phyloP scores from a whole-genome alignment of 139 green algal species.

The Nannochloris sp. region DNA sequence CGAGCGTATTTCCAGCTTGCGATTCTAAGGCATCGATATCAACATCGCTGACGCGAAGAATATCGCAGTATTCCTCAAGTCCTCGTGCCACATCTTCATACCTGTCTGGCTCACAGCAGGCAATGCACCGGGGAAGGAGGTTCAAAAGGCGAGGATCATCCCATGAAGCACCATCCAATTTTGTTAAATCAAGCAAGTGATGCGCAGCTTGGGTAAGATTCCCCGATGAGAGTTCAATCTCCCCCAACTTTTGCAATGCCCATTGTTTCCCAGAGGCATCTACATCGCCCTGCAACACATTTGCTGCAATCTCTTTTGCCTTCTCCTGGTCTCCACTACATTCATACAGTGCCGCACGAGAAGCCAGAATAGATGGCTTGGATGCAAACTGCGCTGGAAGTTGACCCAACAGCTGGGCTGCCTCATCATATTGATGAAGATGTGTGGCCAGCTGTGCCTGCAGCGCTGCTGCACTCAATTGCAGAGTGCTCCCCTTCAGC shows the following conservation, averaged over 20 bases:
- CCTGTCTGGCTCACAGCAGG: slow-evolving; percentile 13
- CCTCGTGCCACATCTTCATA: slow-evolving; percentile 3
- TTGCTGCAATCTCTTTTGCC: slow-evolving; percentile 24
- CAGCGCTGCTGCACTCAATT: slow-evolving; percentile 28
- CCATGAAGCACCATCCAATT: neutral
- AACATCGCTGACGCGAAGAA: too few relatives aligned
- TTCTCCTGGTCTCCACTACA: slow-evolving; percentile 32
- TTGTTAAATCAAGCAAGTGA: slow-evolving; percentile 21
- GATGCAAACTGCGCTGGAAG: slow-evolving; percentile 1
- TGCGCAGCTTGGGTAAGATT: slow-evolving; percentile 6
- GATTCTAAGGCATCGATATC: too few relatives aligned
- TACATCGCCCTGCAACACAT: slow-evolving; percentile 19
- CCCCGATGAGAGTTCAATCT: slow-evolving; percentile 22
- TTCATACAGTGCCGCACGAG: slow-evolving; percentile 45
- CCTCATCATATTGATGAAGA: slow-evolving; percentile 17
- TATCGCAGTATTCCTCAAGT: neutral
- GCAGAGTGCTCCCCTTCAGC: neutral
- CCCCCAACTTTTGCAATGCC: slow-evolving; percentile 50
- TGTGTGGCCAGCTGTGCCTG: slow-evolving; percentile 54
- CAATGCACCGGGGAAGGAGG: slow-evolving; percentile 24
- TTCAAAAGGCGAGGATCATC: slow-evolving; percentile 4
- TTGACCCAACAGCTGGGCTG: slow-evolving; percentile 11
- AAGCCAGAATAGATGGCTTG: slow-evolving; percentile 46
- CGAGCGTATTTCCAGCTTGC: too few relatives aligned
- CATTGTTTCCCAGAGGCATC: slow-evolving; percentile 12